phyloP scores from a whole-genome alignment of 306 rosid genomes.

The Trichosanthes truncata region DNA sequence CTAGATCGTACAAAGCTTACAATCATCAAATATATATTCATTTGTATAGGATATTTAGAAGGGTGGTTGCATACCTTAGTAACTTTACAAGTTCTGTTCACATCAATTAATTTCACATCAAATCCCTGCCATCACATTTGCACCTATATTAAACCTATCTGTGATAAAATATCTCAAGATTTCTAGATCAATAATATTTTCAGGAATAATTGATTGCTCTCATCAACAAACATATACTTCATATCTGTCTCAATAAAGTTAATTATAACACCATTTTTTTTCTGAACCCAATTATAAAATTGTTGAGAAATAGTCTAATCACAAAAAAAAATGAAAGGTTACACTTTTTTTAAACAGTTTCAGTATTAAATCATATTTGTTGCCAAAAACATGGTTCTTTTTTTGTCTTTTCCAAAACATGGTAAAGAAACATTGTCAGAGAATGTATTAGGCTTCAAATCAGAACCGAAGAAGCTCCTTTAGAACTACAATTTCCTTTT shows the following conservation, averaged over 20 bases:
- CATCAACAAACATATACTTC: background rate
- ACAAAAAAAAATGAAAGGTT: background rate
- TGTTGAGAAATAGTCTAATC: background rate
- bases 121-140: slow-evolving; percentile 51
- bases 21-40: slow-evolving; percentile 15
- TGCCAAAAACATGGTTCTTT: no score
- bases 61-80: slow-evolving; percentile 49
- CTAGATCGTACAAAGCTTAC: slow-evolving; percentile 22
- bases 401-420: background rate
- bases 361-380: no score
- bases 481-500: background rate
- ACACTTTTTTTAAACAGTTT: no score
- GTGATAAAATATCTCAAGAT: background rate
- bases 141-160: background rate
- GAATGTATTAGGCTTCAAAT: background rate
- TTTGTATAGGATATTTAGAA: background rate
- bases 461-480: background rate
- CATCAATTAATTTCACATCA: slow-evolving; percentile 74
- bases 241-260: background rate
- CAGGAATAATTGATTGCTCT: background rate
- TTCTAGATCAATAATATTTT: background rate
- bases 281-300: background rate
- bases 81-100: slow-evolving; percentile 91
- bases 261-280: background rate
- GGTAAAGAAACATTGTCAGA: background rate